Base-by-base conservation (phyloP, 108 stramenopile species). In the Cylindrotheca fusiformis region DNA sequence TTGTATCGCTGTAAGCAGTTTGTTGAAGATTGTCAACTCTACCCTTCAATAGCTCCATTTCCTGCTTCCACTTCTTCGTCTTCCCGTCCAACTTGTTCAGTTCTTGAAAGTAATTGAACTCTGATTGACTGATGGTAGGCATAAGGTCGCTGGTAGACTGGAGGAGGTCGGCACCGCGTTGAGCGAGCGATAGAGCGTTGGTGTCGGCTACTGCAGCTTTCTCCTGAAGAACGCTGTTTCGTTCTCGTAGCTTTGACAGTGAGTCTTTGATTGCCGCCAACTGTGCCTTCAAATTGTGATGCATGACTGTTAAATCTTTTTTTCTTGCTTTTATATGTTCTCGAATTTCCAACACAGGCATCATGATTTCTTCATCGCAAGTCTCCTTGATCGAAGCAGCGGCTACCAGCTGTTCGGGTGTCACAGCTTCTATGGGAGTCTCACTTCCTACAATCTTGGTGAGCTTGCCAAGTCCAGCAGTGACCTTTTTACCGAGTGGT, bases 91-190 rank as follows among this genome's bases (percentile, higher is more conserved):
- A 72, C 6, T 76, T 72, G 49, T 72, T 46, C 14, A 90, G 50
- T 32, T 87, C 79, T 49, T 77, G 78, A 55, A 92, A 88, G 53
- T 84, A 88, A 18, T 77, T 73, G 32, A 52, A 73, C 65, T 92
- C 90, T 18, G 85, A 85, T 54, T 88, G 72, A 23, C 83, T 87
- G 32, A 92, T 71, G 20, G 81, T 82, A 10, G 90, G 87, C 21
- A 67, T 59, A 46, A 88, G 66, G 32, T 87, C 84, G 45, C 80
- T 70, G 41, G 72, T 63, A 8, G 87, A 81, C 22, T 84, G 72
- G 2, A 87, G 56, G 2, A 81, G 60, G 28, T 82, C 80, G 14
- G 81, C 71, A 59, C 85, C 82, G 10, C 87, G 87, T 51, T 85
- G 45, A 12, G 74, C 65, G 58, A 92, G 70, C 28, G 52, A 58